Conservation (phyloP, 2,329 filamentous ascomycete genomes). For the Sporothrix pallida region DNA sequence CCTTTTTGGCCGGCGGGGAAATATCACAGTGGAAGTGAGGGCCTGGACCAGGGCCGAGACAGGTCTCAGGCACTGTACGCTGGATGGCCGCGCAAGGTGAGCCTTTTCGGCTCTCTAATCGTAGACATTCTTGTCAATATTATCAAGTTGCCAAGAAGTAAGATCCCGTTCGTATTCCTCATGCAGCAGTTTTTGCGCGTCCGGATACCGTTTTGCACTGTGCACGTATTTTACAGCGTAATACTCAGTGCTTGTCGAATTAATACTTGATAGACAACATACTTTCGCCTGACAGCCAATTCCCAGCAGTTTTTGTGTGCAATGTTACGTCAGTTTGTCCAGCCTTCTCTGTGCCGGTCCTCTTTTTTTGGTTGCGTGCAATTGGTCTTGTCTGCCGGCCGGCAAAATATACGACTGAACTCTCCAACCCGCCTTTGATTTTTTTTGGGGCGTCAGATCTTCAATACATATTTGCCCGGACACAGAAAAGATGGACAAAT, state of each 20-base stretch:
- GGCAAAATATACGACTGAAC: conserved; percentile 12
- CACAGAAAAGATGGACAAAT: neutral
- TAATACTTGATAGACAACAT: neutral
- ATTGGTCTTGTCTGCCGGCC: neutral
- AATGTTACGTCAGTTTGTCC: conserved; percentile 10
- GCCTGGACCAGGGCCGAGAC: neutral
- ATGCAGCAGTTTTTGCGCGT: neutral
- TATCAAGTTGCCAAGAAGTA: neutral
- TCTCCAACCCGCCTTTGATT: neutral
- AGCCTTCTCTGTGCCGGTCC: conserved; percentile 2
- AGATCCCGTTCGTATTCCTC: neutral
- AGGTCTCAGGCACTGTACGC: neutral
- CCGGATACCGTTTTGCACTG: neutral
- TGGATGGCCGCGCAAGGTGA: neutral
- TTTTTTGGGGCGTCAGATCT: neutral
- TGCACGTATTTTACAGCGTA: neutral
- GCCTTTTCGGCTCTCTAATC: conserved; percentile 10
- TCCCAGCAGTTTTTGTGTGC: neutral
- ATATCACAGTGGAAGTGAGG: neutral
- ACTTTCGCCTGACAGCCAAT: no score
- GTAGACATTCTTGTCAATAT: neutral
- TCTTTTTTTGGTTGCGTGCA: neutral
- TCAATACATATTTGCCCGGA: conserved; percentile 19
- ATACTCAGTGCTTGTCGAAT: neutral
- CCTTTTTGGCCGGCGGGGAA: neutral